A percentile compares a stretch with the other conserved stretches of the same genome.
Conservation (phyloP, 441 rosid genomes). For the Iberis amara region DNA sequence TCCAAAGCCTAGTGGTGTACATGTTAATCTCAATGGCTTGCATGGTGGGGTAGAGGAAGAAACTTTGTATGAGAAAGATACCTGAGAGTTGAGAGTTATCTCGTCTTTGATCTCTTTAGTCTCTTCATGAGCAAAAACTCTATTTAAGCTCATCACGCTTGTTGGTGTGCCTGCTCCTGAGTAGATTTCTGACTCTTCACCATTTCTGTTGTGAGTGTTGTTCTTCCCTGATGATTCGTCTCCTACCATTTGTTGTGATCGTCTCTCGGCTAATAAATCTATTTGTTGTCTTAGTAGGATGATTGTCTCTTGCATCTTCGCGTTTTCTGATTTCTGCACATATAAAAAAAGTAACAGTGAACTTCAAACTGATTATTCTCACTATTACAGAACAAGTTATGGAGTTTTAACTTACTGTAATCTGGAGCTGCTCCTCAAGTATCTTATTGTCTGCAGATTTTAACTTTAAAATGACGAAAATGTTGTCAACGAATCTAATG, state of each 20-base stretch:
- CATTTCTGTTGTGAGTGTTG: conserved; percentile 32
- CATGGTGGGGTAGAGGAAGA: conserved; percentile 21
- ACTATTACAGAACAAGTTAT: conserved; percentile 5
- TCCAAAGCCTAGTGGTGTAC: conserved; percentile 50
- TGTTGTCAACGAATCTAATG: conserved; percentile 11
- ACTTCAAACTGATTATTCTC: conserved; percentile 3
- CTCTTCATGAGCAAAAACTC: conserved; percentile 65
- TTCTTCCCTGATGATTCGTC: conserved; percentile 32
- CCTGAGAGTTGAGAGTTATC: conserved; percentile 45
- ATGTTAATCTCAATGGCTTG: conserved; percentile 23
- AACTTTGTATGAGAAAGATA: conserved; percentile 39
- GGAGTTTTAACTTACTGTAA: conserved; percentile 49
- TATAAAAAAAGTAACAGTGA: conserved; percentile 25
- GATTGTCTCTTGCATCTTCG: conserved; percentile 78
- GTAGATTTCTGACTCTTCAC: conserved; percentile 41
- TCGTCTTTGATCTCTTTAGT: conserved; percentile 42
- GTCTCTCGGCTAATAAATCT: conserved; percentile 38
- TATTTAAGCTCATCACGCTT: conserved; percentile 75
- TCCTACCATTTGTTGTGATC: conserved; percentile 34
- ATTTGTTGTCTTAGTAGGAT: conserved; percentile 69
- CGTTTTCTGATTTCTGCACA: conserved; percentile 63
- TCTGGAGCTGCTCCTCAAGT: conserved; percentile 85
- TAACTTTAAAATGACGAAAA: conserved; percentile 40
- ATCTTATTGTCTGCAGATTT: conserved; percentile 89
- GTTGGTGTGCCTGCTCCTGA: conserved; percentile 73